Evolutionary conservation across 495 filamentous ascomycete genomes (phyloP).

Genomic region (Parmelia sp.): DNA sequence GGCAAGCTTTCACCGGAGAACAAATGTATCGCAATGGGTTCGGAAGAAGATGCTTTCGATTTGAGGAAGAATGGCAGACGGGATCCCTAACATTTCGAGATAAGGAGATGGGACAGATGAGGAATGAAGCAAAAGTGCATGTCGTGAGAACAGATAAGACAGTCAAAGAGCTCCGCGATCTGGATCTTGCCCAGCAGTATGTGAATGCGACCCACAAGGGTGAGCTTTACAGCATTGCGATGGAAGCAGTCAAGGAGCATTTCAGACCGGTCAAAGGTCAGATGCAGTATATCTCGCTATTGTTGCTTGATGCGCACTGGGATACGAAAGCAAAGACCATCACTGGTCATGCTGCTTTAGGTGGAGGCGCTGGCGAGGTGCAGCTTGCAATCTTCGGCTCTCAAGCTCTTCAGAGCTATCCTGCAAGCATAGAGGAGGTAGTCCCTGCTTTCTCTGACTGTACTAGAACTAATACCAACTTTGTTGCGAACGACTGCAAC

Average conservation of each 20-base stretch:
- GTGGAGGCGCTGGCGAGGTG: constrained; percentile 60
- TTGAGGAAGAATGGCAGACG: constrained; percentile 88
- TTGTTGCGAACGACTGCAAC: constrained; percentile 75
- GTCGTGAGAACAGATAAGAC: constrained; percentile 77
- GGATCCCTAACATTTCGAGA: constrained; percentile 71
- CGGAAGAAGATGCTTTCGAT: constrained; percentile 75
- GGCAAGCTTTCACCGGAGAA: constrained; percentile 92
- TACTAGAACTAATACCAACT: constrained; percentile 74
- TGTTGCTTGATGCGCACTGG: constrained; percentile 84
- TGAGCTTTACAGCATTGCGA: constrained; percentile 67
- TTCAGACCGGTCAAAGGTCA: constrained; percentile 69
- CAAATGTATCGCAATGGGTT: constrained; percentile 87
- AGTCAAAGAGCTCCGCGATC: constrained; percentile 70
- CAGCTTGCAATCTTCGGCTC: constrained; percentile 86
- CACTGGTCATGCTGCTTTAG: constrained; percentile 74
- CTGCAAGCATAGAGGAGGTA: constrained; percentile 75
- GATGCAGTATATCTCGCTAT: constrained; percentile 74
- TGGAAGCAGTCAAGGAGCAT: constrained; percentile 65
- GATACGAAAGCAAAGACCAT: constrained; percentile 62
- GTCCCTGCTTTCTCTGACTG: constrained; percentile 82
- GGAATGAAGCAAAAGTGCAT: constrained; percentile 85
- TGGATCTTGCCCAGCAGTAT: constrained; percentile 77
- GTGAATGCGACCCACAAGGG: constrained; percentile 56
- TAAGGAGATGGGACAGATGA: constrained; percentile 58
- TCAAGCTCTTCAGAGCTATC: constrained; percentile 82